Base-by-base conservation (phyloP, 1,284 basidiomycete genomes). In the Moesziomyces sp. region DNA sequence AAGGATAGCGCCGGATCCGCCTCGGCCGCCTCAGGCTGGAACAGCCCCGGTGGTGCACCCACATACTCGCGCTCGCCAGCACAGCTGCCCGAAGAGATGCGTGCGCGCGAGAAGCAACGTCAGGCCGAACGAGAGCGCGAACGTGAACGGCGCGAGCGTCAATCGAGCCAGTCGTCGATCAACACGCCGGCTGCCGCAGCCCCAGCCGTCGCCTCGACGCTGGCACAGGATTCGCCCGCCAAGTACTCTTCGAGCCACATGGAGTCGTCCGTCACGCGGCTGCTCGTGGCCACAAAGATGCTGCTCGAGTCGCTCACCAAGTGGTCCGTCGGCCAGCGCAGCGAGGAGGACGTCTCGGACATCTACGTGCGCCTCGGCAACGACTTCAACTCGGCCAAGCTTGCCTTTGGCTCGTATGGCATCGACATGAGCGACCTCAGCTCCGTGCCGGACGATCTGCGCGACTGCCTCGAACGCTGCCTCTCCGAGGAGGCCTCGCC, bases 351-450 rank as follows among this genome's bases (percentile, higher is more conserved):
- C 77, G 94, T 99, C 76, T 97, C 94, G 87, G 93, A 98, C 85
- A 92, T 97, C 60, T 99, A 99, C 85, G 97, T 99, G 55, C 89
- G 91, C 49, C 88, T 99, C 19, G 96, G 96, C 21, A 98, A 99
- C 85, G 95, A 97, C 82, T 98, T 99, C 87, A 97, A 97, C 84
- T 89, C 90, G 19, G 94, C 94, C 26, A 93, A 95, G 42, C 88
- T 91, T 54, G 93, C 95, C 1, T 99, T 99, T 84, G 88, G 89
- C 11, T 87, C 89, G 23, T 94, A 91, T 74, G 90, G 91, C 56
- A 97, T 99, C 76, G 90, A 92, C 71, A 97, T 98, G 91, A 88
- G 94, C 58, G 95, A 98, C 83, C 90, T 99, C 58, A 87, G 92
- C 80, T 87, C 89, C 8, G 93, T 99, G 2, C 96, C 97, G 2